Evolutionary conservation across 2,329 filamentous ascomycete species (phyloP), one percentile per base, ranked within the genome.

Genomic region (Trichophaea hybrida): DNA sequence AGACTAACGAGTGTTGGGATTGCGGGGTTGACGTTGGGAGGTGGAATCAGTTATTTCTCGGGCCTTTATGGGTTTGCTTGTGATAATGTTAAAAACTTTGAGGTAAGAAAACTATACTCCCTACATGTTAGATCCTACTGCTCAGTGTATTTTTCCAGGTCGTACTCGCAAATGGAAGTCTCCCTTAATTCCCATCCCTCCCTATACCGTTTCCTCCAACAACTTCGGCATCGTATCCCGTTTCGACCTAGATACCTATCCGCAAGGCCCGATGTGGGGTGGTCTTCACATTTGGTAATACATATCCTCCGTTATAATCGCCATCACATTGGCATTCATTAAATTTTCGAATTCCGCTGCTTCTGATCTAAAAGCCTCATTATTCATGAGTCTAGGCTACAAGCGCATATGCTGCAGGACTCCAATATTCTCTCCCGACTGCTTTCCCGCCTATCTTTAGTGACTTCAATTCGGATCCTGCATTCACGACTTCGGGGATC

Each of bases 191-290:
- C 70, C 6, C 70, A 81, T 60, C 60, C 73, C 0, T 78, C 81
- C 59, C 71, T 83, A 5, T 81, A 73, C 69, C 72, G 72, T 62
- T 77, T 76, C 0, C 73, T 82, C 3, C 76, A 78, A 75, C 69
- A 80, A 79, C 67, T 80, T 77, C 61, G 79, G 78, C 50, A 73
- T 78, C 62, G 74, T 78, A 5, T 76, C 76, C 10, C 71, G 71
- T 48, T 70, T 71, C 57, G 66, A 71, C 61, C 55, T 71, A 44
- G 59, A 58, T 4, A 67, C 68, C 0, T 72, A 71, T 8, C 64
- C 64, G 0, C 69, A 71, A 57, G 64, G 67, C 0, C 61, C 59
- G 10, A 7, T 72, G 2, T 73, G 71, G 71, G 66, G 63, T 17
- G 66, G 63, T 10, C 24, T 24, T 24, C 24, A 24, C 24, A 24